Evolutionary conservation across 768 basidiomycete species (phyloP).

Genomic region (Phlebiopsis flavidoalba): DNA sequence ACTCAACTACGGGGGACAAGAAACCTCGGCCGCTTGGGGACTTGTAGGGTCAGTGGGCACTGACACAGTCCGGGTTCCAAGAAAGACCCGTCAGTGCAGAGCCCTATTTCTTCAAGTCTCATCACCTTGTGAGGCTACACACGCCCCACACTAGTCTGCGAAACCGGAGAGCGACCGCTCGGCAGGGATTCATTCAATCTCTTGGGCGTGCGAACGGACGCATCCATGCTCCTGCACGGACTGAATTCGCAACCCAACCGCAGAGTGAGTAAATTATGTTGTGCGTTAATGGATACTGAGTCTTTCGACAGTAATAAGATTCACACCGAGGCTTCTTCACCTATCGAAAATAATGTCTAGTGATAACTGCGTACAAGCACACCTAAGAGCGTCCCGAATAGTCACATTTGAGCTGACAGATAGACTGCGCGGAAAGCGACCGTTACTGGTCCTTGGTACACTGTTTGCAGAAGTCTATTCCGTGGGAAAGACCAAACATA

Average conservation of each 20-base stretch:
- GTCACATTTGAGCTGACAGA: background rate
- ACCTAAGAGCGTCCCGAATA: background rate
- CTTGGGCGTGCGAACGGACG: background rate
- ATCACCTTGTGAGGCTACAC: background rate
- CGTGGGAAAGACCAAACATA: constrained; percentile 78
- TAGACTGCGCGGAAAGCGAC: background rate
- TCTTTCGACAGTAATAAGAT: background rate
- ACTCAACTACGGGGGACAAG: too few species aligned
- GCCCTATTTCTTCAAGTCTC: background rate
- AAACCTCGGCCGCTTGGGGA: too few species aligned
- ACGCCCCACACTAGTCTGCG: background rate
- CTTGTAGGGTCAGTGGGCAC: too few species aligned
- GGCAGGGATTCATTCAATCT: background rate
- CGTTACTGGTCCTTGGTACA: background rate
- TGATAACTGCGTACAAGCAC: background rate
- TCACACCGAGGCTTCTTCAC: background rate
- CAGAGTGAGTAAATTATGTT: too few species aligned
- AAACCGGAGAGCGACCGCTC: background rate
- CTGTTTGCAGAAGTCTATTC: constrained; percentile 25
- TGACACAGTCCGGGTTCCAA: too few species aligned
- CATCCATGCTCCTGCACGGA: background rate
- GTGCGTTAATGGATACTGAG: background rate
- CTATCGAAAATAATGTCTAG: background rate
- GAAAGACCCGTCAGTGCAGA: too few species aligned
- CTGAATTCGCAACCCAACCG: background rate